Evolutionary conservation across 192 early-diverging fungal genomes (phyloP).

Genomic region (Diversispora epigaea): DNA sequence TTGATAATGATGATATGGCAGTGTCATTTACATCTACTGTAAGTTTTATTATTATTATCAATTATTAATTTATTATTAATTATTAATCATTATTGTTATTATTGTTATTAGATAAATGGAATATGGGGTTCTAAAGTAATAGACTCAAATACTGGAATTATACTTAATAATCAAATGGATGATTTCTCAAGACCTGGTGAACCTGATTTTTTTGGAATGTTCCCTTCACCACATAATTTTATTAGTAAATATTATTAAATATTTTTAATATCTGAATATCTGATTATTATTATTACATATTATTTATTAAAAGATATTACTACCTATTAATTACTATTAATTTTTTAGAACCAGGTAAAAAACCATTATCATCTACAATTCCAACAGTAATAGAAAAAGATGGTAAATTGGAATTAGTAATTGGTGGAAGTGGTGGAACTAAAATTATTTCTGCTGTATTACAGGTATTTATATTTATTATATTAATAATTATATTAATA

Average conservation of each 20-base stretch:
- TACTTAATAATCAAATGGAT: conserved; percentile 96
- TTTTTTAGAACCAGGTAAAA: conserved; percentile 67
- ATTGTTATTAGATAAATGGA: conserved; percentile 53
- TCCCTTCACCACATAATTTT: conserved; percentile 84
- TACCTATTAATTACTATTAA: neutral
- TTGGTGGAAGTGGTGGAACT: conserved; percentile 88
- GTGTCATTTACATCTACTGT: conserved; percentile 87
- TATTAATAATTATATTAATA: neutral
- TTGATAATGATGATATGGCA: conserved; percentile 71
- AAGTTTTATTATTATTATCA: neutral
- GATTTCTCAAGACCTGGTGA: conserved; percentile 82
- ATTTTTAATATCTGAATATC: neutral
- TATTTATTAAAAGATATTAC: neutral
- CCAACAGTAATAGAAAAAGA: conserved; percentile 63
- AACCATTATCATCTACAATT: conserved; percentile 70
- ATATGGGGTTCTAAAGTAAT: conserved; percentile 82
- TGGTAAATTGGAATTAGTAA: conserved; percentile 65
- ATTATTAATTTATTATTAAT: neutral
- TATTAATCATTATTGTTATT: neutral
- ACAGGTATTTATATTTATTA: neutral
- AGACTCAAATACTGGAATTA: conserved; percentile 83
- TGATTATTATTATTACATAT: neutral
- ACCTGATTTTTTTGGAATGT: conserved; percentile 76
- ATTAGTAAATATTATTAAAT: neutral
- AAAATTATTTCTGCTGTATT: conserved; percentile 77